These are phyloP conservation scores for Penicillium sp. DNA, from an alignment of 2,329 filamentous ascomycete genomes.

Conservation along the genomic window DNA sequence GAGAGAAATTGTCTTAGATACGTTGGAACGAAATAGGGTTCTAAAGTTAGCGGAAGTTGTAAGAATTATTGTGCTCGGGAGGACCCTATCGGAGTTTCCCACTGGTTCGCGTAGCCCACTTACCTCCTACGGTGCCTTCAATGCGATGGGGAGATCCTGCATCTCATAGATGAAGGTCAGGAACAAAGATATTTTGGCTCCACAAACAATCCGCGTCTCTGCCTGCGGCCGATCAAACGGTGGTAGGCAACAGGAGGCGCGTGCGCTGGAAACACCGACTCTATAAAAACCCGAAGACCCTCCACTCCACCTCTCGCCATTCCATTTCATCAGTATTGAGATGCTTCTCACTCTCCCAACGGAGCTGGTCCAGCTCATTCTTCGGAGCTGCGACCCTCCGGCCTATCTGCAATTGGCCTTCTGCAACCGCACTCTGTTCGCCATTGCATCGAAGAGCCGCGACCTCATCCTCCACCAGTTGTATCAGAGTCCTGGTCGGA, in stretches of 20 bases:
- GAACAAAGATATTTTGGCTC: not conserved
- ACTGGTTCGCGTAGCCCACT: not conserved
- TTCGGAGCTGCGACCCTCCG: conserved; percentile 33
- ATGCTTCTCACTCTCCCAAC: conserved; percentile 39
- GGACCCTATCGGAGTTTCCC: not conserved
- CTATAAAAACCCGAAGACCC: not conserved
- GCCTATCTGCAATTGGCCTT: conserved; percentile 40
- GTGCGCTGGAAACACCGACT: not conserved
- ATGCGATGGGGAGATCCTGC: not conserved
- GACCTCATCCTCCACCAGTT: conserved; percentile 40
- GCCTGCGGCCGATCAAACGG: not conserved
- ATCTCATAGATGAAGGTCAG: not conserved
- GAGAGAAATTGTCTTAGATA: too few species aligned
- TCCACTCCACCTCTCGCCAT: not conserved
- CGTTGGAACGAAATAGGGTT: too few species aligned
- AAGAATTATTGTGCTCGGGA: not conserved
- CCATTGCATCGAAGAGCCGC: conserved; percentile 35
- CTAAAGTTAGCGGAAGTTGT: too few species aligned
- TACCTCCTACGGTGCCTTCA: not conserved
- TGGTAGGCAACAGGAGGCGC: conserved; percentile 4
- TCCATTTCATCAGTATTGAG: not conserved
- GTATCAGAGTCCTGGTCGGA: conserved; percentile 32
- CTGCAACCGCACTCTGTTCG: conserved; percentile 36
- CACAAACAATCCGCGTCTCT: not conserved
- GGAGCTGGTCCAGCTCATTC: conserved; percentile 41